Conservation (phyloP, 179 eudicot genomes). For the Corrigiola litoralis region DNA sequence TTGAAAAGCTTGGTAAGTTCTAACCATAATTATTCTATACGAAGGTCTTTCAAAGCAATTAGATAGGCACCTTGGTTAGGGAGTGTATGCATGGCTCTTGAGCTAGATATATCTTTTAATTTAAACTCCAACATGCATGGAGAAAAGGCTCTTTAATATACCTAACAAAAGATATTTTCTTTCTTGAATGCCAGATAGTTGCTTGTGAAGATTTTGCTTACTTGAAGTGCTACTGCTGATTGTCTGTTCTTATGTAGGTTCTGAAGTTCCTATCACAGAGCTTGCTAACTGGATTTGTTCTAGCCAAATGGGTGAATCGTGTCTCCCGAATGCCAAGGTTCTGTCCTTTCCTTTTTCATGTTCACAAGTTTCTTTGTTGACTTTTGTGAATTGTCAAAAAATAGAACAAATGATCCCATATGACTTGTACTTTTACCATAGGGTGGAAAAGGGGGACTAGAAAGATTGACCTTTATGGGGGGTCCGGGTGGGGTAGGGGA, state of each 20-base stretch:
- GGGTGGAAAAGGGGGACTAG: no score
- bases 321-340: conserved; percentile 38
- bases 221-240: neutral
- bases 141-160: neutral
- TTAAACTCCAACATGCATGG: neutral
- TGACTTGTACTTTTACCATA: no score
- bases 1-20: conserved; percentile 76
- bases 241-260: conserved; percentile 44
- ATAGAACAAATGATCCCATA: no score
- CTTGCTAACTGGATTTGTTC: conserved; percentile 77
- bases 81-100: no score
- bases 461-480: no score
- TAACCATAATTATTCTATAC: neutral
- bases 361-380: no score
- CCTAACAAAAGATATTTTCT: neutral
- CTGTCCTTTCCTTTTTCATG: conserved; percentile 7
- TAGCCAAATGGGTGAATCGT: conserved; percentile 39
- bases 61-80: neutral
- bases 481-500: no score
- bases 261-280: conserved; percentile 53
- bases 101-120: no score
- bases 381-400: no score
- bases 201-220: neutral
- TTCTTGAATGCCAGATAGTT: neutral
- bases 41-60: no score